These are phyloP conservation scores for Phytophthora litchii DNA, from an alignment of 352 stramenopile species.

Conservation along the genomic window DNA sequence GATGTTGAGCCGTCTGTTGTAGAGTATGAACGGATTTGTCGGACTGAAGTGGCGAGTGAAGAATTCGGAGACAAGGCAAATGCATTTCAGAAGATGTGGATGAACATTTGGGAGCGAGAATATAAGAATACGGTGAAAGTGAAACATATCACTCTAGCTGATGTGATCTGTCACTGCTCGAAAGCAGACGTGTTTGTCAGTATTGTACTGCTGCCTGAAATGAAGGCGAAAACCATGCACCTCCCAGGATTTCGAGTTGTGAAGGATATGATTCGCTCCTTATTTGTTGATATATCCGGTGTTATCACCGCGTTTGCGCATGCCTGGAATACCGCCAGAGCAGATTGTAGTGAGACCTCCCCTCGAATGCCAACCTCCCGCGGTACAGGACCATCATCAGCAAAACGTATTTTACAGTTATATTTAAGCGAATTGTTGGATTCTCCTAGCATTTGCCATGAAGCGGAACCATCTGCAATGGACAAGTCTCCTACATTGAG, in stretches of 20 bases:
- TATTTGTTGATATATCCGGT: constrained; percentile 10
- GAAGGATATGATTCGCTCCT: constrained; percentile 20
- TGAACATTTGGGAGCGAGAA: constrained; percentile 43
- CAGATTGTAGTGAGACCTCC: neutral
- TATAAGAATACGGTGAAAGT: constrained; percentile 7
- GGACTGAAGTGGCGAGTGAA: neutral
- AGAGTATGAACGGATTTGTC: constrained; percentile 24
- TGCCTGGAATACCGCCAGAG: constrained; percentile 14
- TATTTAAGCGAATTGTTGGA: constrained; percentile 36
- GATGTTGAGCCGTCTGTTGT: constrained; percentile 1
- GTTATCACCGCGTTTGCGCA: constrained; percentile 29
- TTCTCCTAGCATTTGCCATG: neutral
- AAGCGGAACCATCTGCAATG: neutral
- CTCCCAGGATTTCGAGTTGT: constrained; percentile 39
- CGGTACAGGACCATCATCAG: constrained; percentile 1
- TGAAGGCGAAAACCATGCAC: neutral
- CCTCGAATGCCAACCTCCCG: neutral
- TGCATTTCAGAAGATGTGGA: constrained; percentile 33
- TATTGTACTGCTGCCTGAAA: constrained; percentile 2
- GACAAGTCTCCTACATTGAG: neutral
- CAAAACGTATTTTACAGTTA: constrained; percentile 26
- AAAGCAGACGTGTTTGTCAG: constrained; percentile 40
- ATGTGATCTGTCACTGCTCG: constrained; percentile 42
- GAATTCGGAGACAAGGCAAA: neutral
- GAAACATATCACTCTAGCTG: constrained; percentile 19